Evolutionary conservation across 257 asterid genomes (phyloP), one percentile per base, ranked within the genome.

Genomic region (Fraxinus excelsior): DNA sequence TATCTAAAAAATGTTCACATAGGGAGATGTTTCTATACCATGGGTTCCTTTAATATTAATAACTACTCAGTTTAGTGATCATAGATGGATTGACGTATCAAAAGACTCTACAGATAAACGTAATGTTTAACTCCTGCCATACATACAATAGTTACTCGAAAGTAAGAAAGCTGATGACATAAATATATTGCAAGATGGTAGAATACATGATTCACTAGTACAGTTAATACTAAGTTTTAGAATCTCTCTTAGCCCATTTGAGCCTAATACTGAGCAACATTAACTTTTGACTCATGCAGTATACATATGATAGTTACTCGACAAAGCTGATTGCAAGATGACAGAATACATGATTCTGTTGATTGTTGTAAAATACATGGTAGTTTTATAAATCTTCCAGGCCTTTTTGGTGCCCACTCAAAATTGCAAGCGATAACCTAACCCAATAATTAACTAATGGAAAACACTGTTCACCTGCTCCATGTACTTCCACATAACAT

Each of bases 401-500:
- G 53, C 38, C 38, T 67, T 10, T 66, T 66, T 66, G 60, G 70
- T 60, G 37, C 70, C 40, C 5, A 49, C 68, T 46, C 23, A 13
- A 71, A 70, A 28, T 25, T 68, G 80, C 78, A 77, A 46, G 13
- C 18, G 68, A 73, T 4, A 44, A 72, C 66, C 44, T 44, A 78
- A 31, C 72, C 13, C 64, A n/a, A 32, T 76, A 76, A 26, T 46
- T 66, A 46, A 77, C 19, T 72, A 31, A 53, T 2, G n/a, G 70
- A 72, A 74, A 68, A 79, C 31, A 34, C 58, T 64, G 76, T 81
- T 79, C 65, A 95, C 99, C 96, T 95, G 98, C 87, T 95, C 99
- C 94, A 85, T 87, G 84, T 95, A 95, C 82, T 95, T 95, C 99
- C 99, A 95, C 99, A 95, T 95, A 49, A 95, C 99, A 80, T 95